phyloP scores from a whole-genome alignment of 176 grass and related monocot genomes.

The Melocanna baccifera region DNA sequence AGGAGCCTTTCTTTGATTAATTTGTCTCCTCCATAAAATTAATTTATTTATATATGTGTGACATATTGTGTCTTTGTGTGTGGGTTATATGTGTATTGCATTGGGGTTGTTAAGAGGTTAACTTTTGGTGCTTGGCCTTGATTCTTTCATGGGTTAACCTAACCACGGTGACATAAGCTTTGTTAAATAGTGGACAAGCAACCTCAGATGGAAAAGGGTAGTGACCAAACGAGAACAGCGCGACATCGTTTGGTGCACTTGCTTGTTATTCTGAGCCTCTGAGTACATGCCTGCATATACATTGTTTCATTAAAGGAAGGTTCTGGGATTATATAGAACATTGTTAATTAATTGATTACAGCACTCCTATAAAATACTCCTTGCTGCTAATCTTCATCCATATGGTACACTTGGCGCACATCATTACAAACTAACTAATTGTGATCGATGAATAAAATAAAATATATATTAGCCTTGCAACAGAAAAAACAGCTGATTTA shows the following conservation, averaged over 20 bases:
- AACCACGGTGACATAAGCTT: background rate
- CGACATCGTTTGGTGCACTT: background rate
- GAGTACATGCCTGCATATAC: background rate
- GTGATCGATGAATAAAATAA: too few species aligned
- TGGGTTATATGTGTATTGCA: background rate
- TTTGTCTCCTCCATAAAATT: background rate
- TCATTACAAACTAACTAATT: too few species aligned
- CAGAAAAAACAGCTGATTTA: too few species aligned
- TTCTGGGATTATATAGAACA: background rate
- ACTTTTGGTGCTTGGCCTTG: background rate
- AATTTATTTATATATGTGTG: background rate
- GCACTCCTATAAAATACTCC: too few species aligned
- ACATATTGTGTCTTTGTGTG: background rate
- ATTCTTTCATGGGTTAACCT: background rate
- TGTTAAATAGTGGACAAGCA: background rate
- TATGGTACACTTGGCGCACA: too few species aligned
- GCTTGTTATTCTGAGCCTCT: background rate
- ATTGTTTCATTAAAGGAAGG: background rate
- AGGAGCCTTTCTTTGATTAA: background rate
- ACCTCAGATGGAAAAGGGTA: background rate
- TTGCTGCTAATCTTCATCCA: too few species aligned
- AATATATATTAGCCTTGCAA: too few species aligned
- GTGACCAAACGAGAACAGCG: background rate
- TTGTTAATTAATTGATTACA: background rate
- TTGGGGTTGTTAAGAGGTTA: background rate